Percentiles rank a stretch among this genome's conserved stretches.
Conservation (phyloP, 2,329 filamentous ascomycete genomes). For the Verticillium zaregamsianum region DNA sequence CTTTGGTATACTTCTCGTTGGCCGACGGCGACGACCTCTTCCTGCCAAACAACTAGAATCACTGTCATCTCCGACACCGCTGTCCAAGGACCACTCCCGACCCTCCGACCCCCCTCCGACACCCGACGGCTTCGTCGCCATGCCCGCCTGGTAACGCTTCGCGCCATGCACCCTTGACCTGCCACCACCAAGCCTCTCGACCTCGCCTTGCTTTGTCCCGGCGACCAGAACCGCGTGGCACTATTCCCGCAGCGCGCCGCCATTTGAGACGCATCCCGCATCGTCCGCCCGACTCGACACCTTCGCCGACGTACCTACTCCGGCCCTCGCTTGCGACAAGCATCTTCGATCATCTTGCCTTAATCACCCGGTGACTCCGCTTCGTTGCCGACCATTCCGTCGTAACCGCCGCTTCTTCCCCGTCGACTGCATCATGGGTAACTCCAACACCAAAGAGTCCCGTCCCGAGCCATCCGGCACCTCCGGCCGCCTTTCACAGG, state of each 20-base stretch:
- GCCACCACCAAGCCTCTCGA: not conserved
- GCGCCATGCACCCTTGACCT: not conserved
- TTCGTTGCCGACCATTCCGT: not conserved
- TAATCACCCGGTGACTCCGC: not conserved
- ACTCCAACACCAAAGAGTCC: conserved; percentile 34
- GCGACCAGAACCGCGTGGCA: not conserved
- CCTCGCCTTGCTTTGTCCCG: not conserved
- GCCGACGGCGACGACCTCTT: not conserved
- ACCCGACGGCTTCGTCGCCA: not conserved
- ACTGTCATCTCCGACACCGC: not conserved
- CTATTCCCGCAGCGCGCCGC: not conserved
- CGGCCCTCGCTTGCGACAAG: not conserved
- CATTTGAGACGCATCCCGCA: not conserved
- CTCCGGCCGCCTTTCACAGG: conserved; percentile 11
- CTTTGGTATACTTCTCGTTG: not conserved
- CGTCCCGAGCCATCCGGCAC: conserved; percentile 19
- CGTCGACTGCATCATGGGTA: conserved; percentile 27
- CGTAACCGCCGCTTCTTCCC: not conserved
- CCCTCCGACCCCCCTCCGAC: not conserved
- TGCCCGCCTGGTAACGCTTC: not conserved
- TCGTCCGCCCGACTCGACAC: not conserved
- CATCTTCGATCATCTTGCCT: not conserved
- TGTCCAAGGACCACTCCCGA: not conserved
- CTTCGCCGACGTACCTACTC: not conserved
- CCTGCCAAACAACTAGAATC: not conserved